Percentiles rank a stretch among this genome's conserved stretches.
These are phyloP conservation scores for Asterophora lycoperdoides DNA, from an alignment of 768 basidiomycete genomes.

Conservation along the genomic window DNA sequence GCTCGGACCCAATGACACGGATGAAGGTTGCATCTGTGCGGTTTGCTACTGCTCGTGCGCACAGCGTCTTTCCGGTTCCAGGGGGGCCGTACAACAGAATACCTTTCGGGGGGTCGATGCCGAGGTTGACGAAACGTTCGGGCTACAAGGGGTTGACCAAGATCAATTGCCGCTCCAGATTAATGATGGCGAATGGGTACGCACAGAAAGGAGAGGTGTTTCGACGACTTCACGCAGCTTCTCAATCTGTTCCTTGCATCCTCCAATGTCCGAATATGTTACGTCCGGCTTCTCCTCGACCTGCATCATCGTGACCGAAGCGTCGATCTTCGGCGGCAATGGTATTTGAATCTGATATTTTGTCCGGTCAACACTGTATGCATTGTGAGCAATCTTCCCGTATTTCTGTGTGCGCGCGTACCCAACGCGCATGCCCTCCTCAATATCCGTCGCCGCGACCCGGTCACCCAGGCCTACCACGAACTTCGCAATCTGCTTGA, in stretches of 20 bases:
- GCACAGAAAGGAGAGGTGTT: constrained; percentile 86
- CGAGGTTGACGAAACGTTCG: constrained; percentile 97
- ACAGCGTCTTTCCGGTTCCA: constrained; percentile 98
- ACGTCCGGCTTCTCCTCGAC: constrained; percentile 99
- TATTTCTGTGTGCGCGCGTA: constrained; percentile 36
- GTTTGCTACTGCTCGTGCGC: constrained; percentile 97
- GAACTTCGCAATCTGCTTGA: constrained; percentile 99
- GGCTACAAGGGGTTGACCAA: constrained; percentile 52
- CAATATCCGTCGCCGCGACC: constrained; percentile 96
- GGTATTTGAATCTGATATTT: constrained; percentile 99
- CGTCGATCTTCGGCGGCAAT: constrained; percentile 96
- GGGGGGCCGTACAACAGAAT: constrained; percentile 94
- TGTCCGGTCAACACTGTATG: constrained; percentile 80
- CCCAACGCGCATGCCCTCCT: constrained; percentile 99
- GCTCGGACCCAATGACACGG: constrained; percentile 96
- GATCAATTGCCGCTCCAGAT: background rate
- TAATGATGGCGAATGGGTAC: constrained; percentile 23
- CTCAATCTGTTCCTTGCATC: constrained; percentile 99
- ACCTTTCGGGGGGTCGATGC: constrained; percentile 98
- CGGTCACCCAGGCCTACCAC: constrained; percentile 96
- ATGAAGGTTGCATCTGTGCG: constrained; percentile 99
- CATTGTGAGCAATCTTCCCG: constrained; percentile 4
- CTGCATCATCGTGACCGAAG: constrained; percentile 99
- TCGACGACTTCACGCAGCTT: constrained; percentile 98
- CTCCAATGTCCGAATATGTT: constrained; percentile 96